Percentiles rank a stretch among this genome's conserved stretches.
Conservation (phyloP, 225 moss, liverwort and hornwort genomes). For the Antitrichia curtipendula region DNA sequence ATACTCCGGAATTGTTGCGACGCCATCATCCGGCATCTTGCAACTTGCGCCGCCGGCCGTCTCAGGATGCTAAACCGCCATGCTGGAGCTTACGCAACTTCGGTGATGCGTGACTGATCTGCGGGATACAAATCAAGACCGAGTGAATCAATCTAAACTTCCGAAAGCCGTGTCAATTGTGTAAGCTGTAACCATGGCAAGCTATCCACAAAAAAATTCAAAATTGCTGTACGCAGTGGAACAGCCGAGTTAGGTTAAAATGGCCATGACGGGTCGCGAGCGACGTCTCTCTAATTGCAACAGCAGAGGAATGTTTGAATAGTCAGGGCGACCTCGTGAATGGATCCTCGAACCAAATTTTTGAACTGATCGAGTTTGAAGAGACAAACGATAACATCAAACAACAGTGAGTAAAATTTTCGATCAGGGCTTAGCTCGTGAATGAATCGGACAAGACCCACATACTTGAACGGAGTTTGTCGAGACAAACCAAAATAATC, state of each 20-base stretch:
- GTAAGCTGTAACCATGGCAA: not conserved
- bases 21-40: conserved; percentile 9
- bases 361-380: not conserved
- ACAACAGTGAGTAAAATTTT: not conserved
- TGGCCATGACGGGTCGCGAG: not conserved
- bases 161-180: not conserved
- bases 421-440: not conserved
- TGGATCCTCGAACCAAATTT: not conserved
- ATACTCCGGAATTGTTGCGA: not conserved
- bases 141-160: not conserved
- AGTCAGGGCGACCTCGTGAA: not conserved
- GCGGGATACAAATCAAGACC: not conserved
- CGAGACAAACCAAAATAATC: not conserved
- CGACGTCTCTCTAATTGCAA: not conserved
- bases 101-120: not conserved
- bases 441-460: not conserved
- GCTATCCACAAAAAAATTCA: not conserved
- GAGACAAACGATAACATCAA: not conserved
- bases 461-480: not conserved
- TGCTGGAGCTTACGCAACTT: not conserved
- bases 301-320: not conserved
- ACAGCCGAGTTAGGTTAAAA: not conserved
- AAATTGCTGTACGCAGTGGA: not conserved
- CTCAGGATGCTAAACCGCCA: not conserved
- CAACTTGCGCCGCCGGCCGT: not conserved